These are phyloP conservation scores for Pyrenophora graminea DNA, from an alignment of 2,329 filamentous ascomycete species.

Conservation along the genomic window DNA sequence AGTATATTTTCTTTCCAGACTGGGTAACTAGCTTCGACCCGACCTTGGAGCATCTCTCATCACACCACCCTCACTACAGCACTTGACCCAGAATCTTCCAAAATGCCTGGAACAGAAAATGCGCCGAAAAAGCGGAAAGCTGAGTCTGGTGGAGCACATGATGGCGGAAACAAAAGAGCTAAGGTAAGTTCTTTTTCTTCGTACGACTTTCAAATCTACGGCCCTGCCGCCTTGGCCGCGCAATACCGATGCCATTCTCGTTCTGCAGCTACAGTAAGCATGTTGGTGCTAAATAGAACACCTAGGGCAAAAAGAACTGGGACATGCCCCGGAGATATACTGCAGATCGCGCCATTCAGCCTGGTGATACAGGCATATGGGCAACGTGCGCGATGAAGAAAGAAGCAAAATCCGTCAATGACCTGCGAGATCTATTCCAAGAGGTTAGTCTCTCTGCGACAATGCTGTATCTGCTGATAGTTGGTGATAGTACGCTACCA, in stretches of 20 bases:
- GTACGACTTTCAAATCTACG: slow-evolving; percentile 13
- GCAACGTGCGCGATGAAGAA: slow-evolving; percentile 74
- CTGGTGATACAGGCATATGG: slow-evolving; percentile 76
- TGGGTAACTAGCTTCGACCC: not conserved
- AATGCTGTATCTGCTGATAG: slow-evolving; percentile 18
- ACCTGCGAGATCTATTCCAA: slow-evolving; percentile 68
- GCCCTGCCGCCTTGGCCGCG: slow-evolving; percentile 19
- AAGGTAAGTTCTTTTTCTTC: slow-evolving; percentile 41
- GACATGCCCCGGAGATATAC: slow-evolving; percentile 44
- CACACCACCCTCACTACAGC: slow-evolving; percentile 6
- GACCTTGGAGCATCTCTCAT: slow-evolving; percentile 5
- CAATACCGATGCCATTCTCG: slow-evolving; percentile 15
- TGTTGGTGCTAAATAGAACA: slow-evolving; percentile 20
- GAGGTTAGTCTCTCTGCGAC: slow-evolving; percentile 55
- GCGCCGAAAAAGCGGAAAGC: slow-evolving; percentile 46
- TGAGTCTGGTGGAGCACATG: slow-evolving; percentile 29
- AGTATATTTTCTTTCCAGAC: slow-evolving; percentile 9
- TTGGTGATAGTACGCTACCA: slow-evolving; percentile 69
- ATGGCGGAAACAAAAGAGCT: slow-evolving; percentile 40
- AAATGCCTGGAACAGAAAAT: slow-evolving; percentile 21
- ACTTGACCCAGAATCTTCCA: not conserved
- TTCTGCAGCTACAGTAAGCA: slow-evolving; percentile 19
- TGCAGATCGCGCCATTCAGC: slow-evolving; percentile 56
- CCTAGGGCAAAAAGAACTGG: slow-evolving; percentile 52
- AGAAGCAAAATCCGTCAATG: slow-evolving; percentile 69